Evolutionary conservation across 1,284 basidiomycete genomes (phyloP).

Genomic region (Trichosporon inkin): DNA sequence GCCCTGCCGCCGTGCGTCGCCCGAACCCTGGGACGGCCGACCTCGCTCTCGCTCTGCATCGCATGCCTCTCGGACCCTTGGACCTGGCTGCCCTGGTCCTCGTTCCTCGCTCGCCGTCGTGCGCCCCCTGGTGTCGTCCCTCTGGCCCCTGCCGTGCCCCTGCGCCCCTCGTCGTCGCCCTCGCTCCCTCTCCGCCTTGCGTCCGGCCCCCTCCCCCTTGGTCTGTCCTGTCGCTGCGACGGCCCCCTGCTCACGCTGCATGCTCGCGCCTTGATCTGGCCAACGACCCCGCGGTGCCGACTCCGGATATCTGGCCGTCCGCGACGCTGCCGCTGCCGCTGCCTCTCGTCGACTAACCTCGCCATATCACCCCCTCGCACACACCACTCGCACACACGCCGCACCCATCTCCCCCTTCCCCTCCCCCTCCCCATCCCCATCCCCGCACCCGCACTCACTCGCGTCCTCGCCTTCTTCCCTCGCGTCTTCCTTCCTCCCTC

Average conservation of each 20-base stretch:
- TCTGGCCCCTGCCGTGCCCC: background rate
- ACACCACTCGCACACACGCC: background rate
- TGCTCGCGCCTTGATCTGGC: too few species aligned
- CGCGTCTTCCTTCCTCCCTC: background rate
- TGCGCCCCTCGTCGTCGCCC: background rate
- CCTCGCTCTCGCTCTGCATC: constrained; percentile 1
- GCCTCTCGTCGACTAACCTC: too few species aligned
- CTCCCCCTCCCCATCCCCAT: too few species aligned
- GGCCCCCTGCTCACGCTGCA: too few species aligned
- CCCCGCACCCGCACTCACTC: too few species aligned
- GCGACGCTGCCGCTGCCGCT: too few species aligned
- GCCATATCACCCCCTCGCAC: too few species aligned
- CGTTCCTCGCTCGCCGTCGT: background rate
- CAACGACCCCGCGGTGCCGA: background rate
- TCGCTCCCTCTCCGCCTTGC: background rate
- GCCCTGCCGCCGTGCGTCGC: background rate
- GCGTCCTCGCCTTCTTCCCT: background rate
- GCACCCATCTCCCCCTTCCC: too few species aligned
- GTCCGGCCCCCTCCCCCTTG: background rate
- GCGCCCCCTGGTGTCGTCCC: background rate
- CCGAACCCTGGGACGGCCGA: background rate
- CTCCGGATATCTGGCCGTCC: too few species aligned
- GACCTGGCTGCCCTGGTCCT: constrained; percentile 1
- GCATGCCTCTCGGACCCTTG: constrained; percentile 1
- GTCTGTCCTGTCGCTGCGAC: background rate